Conservation (phyloP, 495 filamentous ascomycete genomes). For the Penicillium goetzii region DNA sequence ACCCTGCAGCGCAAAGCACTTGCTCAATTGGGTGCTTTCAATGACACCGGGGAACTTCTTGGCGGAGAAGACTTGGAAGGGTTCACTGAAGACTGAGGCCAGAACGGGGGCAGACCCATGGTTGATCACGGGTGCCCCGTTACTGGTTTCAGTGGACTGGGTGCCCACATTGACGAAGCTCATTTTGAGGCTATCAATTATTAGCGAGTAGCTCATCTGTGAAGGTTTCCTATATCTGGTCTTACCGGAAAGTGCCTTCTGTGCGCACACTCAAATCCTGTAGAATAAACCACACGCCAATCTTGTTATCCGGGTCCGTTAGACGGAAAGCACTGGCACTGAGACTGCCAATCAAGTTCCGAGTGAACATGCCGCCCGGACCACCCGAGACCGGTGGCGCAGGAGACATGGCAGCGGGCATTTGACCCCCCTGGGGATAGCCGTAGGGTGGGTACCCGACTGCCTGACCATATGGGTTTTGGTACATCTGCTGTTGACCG, state of each 20-base stretch:
- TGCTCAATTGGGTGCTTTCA: slow-evolving; percentile 90
- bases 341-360: slow-evolving; percentile 93
- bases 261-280: slow-evolving; percentile 95
- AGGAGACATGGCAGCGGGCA: slow-evolving; percentile 44
- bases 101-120: slow-evolving; percentile 81
- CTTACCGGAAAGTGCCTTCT: slow-evolving; percentile 87
- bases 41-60: slow-evolving; percentile 99
- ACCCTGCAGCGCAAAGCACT: slow-evolving; percentile 92
- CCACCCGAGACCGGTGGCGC: slow-evolving; percentile 47
- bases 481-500: slow-evolving; percentile 44
- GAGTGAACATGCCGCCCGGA: slow-evolving; percentile 89
- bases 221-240: slow-evolving; percentile 1
- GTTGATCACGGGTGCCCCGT: slow-evolving; percentile 62
- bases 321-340: slow-evolving; percentile 89
- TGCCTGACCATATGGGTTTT: slow-evolving; percentile 49
- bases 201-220: slow-evolving; percentile 6
- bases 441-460: slow-evolving; percentile 46
- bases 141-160: slow-evolving; percentile 36
- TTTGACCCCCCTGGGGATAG: slow-evolving; percentile 37
- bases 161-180: slow-evolving; percentile 84
- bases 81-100: slow-evolving; percentile 83
- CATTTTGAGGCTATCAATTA: slow-evolving; percentile 61
- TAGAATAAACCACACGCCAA: slow-evolving; percentile 95
- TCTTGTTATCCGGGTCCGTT: slow-evolving; percentile 78
- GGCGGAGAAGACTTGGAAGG: slow-evolving; percentile 91